Base-by-base conservation (phyloP, 202 grass and related monocot species). In the Hordeum pubiflorum region DNA sequence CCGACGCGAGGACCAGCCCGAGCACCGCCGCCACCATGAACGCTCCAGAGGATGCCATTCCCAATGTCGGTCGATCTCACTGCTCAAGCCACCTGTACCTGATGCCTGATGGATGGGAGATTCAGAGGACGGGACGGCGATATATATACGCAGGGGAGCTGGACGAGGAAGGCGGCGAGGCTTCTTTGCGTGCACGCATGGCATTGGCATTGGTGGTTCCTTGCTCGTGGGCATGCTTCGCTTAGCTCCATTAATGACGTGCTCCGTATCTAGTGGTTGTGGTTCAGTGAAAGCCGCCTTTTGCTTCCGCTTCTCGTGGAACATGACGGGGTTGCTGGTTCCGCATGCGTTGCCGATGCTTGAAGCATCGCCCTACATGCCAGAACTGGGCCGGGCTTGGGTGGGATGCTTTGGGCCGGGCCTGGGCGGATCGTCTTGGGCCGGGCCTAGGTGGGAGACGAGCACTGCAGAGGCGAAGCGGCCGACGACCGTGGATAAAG, bases 161-260 rank as follows among this genome's bases (percentile, higher is more conserved):
- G 24, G 37, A 59, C n/a, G 31, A 5, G 55, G 60, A 56, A n/a
- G 71, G 77, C 11, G 20, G 50, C 26, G 13, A 50, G 1, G 1
- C n/a, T 50, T 74, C 66, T 39, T 85, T 73, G 87, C 81, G 87
- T 89, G 83, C 74, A 89, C 54, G 87, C 87, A 43, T 86, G 46
- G 46, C 0, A 0, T 50, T 86, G 46, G 14, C 0, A 0, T 48
- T 50, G 14, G 44, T 24, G 37, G 82, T 78, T 59, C 24, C 87
- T 65, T 81, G 77, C 21, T 37, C 56, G 8, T 21, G 6, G 8
- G 24, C 22, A 85, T 77, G 82, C 87, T 85, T 89, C 29, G 78
- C 87, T 89, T 89, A 72, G 78, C 78, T 46, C 36, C 77, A 69
- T 65, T 4, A 46, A 0, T 48, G 1, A 46, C 63, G 8, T 54